Evolutionary conservation across 176 grass and related monocot species (phyloP), one percentile per base, ranked within the genome.

Genomic region (Eragrostis nindensis): DNA sequence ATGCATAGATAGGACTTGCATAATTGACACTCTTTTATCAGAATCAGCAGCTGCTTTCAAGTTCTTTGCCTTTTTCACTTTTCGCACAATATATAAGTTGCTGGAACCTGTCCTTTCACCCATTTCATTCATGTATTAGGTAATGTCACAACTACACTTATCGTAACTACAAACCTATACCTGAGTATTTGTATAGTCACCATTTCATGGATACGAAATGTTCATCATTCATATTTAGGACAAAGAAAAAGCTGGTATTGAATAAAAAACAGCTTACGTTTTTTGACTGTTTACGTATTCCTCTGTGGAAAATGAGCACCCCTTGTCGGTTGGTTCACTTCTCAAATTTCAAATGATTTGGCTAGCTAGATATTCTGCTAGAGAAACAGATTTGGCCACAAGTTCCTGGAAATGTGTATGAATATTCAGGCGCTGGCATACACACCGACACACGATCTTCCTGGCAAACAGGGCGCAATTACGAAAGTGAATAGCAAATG

Each of bases 391-490:
- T 65, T 11, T 69, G 0, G 40, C 21, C 24, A 7, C 25, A 18
- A 15, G 30, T 68, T 56, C 32, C 8, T 14, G 62, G 65, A 42
- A 80, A 80, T 57, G 36, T 30, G 38, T 69, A 25, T 61, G 53
- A 70, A 62, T 71, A n/a, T 82, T 16, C 26, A 24, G 0, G 66
- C 4, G 14, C 39, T 71, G n/a, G n/a, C n/a, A n/a, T n/a, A n/a
- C 32, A 36, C 32, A 36, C 32, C 32, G 32, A 17, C 48, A 68
- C 64, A 68, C 12, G 15, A 55, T 14, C 40, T 71, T 81, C 67
- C 40, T 61, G 25, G 54, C 53, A 71, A 73, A 48, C 71, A 16
- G 5, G 26, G 5, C 15, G 12, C 61, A 47, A 30, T 11, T 36
- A 10, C 22, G 17, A 41, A 29, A 40, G 13, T 22, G 30, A 18